Percentiles rank a stretch among this genome's conserved stretches.
Evolutionary conservation across 2,329 filamentous ascomycete genomes (phyloP).

Genomic region (Diplodia corticola): DNA sequence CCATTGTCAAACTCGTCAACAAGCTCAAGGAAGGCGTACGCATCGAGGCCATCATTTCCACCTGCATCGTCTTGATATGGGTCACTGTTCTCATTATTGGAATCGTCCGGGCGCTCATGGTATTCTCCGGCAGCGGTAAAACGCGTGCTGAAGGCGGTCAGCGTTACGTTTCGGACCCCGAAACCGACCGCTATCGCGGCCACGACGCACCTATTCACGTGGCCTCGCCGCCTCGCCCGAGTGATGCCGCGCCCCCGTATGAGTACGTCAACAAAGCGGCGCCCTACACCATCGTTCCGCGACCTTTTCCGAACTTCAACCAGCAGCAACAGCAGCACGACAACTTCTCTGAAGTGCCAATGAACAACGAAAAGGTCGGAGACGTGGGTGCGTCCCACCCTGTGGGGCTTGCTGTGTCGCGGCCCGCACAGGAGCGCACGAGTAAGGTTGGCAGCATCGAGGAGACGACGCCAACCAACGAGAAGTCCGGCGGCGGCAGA

Average conservation of each 20-base stretch:
- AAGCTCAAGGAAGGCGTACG: constrained; percentile 68
- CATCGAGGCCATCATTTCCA: constrained; percentile 78
- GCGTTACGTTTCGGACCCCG: constrained; percentile 36
- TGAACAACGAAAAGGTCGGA: constrained; percentile 45
- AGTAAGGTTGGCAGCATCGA: constrained; percentile 49
- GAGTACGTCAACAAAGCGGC: constrained; percentile 49
- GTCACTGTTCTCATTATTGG: constrained; percentile 75
- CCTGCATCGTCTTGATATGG: constrained; percentile 73
- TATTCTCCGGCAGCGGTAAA: constrained; percentile 62
- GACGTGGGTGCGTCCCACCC: constrained; percentile 42
- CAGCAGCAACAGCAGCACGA: constrained; percentile 31
- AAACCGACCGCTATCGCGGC: constrained; percentile 22
- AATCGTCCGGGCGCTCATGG: constrained; percentile 63
- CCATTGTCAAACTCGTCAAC: constrained; percentile 68
- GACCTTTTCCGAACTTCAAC: constrained; percentile 46
- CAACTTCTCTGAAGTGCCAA: constrained; percentile 1
- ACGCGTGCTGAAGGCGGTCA: constrained; percentile 61
- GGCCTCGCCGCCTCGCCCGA: constrained; percentile 17
- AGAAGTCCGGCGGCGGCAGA: constrained; percentile 30
- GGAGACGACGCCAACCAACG: constrained; percentile 43
- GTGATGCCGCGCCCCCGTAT: constrained; percentile 43
- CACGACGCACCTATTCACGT: constrained; percentile 20
- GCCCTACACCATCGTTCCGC: constrained; percentile 48
- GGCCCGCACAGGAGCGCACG: constrained; percentile 45
- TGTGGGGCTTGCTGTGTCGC: constrained; percentile 44